These are phyloP conservation scores for Lasiodiplodia theobromae DNA, from an alignment of 2,329 filamentous ascomycete genomes.

Conservation along the genomic window DNA sequence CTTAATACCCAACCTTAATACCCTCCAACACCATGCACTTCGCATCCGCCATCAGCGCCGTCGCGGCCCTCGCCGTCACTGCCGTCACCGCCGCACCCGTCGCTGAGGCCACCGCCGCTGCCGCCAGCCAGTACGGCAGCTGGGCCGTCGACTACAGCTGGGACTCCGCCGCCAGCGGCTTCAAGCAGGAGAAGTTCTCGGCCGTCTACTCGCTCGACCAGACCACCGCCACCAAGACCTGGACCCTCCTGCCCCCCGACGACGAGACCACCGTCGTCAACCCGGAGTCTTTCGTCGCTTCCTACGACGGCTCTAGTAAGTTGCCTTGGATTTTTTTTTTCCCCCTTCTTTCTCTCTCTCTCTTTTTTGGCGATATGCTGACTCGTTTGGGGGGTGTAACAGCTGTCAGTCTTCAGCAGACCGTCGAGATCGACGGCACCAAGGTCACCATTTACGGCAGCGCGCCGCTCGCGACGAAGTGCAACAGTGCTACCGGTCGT, in stretches of 20 bases:
- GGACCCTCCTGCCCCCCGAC: background rate
- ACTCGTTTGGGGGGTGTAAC: background rate
- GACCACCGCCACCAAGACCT: conserved; percentile 5
- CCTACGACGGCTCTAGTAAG: background rate
- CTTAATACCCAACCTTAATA: background rate
- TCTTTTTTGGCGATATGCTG: background rate
- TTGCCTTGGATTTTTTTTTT: background rate
- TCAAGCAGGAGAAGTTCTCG: conserved; percentile 4
- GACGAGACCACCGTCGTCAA: background rate
- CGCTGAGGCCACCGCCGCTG: background rate
- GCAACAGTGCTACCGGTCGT: conserved; percentile 2
- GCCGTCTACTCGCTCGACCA: conserved; percentile 14
- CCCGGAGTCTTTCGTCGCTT: conserved; percentile 2
- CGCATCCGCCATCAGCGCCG: background rate
- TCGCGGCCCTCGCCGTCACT: conserved; percentile 11
- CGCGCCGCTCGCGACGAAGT: background rate
- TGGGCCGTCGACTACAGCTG: conserved; percentile 12
- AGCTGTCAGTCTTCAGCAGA: background rate
- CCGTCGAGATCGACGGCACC: background rate
- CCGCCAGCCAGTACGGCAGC: conserved; percentile 20
- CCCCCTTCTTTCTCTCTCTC: background rate
- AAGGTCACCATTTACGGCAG: background rate
- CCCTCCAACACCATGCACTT: background rate
- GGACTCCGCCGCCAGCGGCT: conserved; percentile 14
- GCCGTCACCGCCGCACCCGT: conserved; percentile 10